Base-by-base conservation (phyloP, 192 early-diverging fungal species). In the Coemansia furcata region DNA sequence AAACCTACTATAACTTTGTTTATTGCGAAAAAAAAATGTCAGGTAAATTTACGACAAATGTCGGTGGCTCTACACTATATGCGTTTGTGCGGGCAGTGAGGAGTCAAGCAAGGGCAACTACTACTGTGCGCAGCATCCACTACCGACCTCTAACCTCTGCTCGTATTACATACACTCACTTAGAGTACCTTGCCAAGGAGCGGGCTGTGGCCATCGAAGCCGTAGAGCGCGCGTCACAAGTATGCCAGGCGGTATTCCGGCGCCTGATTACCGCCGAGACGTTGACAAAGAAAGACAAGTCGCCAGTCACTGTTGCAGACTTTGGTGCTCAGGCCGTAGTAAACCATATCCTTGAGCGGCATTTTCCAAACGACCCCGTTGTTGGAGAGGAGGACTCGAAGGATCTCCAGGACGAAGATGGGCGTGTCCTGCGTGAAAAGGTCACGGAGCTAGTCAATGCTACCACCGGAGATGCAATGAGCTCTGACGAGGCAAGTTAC, bases 281-380 rank as follows among this genome's bases (percentile, higher is more conserved):
- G 5, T 67, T 97, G 61, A 93, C 88, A 44, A 99, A 99, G 86
- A 86, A 87, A 62, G 98, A 99, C 86, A 92, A 93, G 79, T 94
- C 93, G 2, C 96, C 98, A 26, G 98, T 99, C 9, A 99, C 98
- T 87, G 95, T 99, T 39, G 98, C 95, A 15, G 98, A 99, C 78
- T 98, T 89, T 82, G 91, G 93, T 57, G 91, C 94, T 12, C 98
- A 99, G 78, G 96, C 98, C 3, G 88, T 99, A 9, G 92, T 99
- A 39, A 97, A 96, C 82, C 76, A 86, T 1, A 81, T 92, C 60
- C 85, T 99, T 7, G 74, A 87, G 62, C 62, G 86, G 62, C 74
- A 84, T 61, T 98, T 98, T 60, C 95, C 96, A 14, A 36, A 87
- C 19, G 95, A 97, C 74, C 91, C 91, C 30, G 93, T 99, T 58